Evolutionary conservation across 2,329 filamentous ascomycete species (phyloP), one percentile per base, ranked within the genome.

Genomic region (Arthrobotrys sphaeroides): DNA sequence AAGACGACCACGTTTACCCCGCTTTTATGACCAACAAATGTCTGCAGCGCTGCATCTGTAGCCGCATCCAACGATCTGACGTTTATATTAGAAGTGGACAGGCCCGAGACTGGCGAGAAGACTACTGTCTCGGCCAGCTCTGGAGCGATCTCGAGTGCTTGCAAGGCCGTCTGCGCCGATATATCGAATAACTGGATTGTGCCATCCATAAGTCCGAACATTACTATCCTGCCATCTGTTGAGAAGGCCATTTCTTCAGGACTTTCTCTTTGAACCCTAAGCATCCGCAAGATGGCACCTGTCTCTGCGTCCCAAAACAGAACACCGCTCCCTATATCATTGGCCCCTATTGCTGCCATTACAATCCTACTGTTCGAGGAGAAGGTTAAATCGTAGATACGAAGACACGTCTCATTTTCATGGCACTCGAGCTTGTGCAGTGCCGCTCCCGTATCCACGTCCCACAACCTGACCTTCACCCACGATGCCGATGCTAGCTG

Each of bases 1-100:
- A 65, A 65, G n/a, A 28, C 12, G 10, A 67, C 16, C 0, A 59
- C 70, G 1, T 13, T 9, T 10, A 79, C 67, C 2, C 0, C 0
- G 3, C 2, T 7, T 49, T 64, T 79, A 73, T n/a, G 22, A 4
- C 33, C 33, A 22, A 22, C 12, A 24, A 60, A 18, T 12, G 2
- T 26, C 10, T 49, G 24, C 10, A 49, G 20, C 2, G 24, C 3
- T 12, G 10, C 45, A 18, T 26, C 49, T 20, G 26, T 36, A 2
- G 13, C 49, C 10, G n/a, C 24, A n/a, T 55, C 49, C 49, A 24
- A 55, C 16, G 36, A 12, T 12, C n/a, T 4, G 7, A 55, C 12
- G 5, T 1, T 36, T 5, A 18, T 26, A 28, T 49, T 22, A 26
- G n/a, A n/a, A n/a, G n/a, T n/a, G n/a, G n/a, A n/a, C n/a, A n/a